Percentiles rank a stretch among this genome's conserved stretches.
Evolutionary conservation across 2,329 filamentous ascomycete genomes (phyloP).

Genomic region (Colletotrichum trifolii): DNA sequence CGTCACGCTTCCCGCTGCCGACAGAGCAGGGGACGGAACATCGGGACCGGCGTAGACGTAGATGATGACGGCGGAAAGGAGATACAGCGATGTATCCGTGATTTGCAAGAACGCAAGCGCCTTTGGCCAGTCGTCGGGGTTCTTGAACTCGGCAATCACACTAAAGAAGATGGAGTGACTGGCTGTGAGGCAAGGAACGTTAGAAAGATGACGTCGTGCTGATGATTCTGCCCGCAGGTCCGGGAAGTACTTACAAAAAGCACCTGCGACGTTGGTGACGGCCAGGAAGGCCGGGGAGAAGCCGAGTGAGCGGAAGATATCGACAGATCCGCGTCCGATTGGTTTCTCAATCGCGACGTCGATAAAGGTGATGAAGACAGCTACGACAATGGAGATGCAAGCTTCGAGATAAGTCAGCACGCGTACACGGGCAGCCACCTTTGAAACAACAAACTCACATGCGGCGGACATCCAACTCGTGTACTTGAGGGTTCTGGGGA

Average conservation of each 20-base stretch:
- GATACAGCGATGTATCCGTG: slow-evolving; percentile 71
- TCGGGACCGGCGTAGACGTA: slow-evolving; percentile 73
- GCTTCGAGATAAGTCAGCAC: slow-evolving; percentile 42
- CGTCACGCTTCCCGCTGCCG: slow-evolving; percentile 62
- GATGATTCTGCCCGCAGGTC: not conserved
- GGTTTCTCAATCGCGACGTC: slow-evolving; percentile 64
- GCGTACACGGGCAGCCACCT: not conserved
- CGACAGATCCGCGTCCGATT: slow-evolving; percentile 48
- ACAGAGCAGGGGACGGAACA: slow-evolving; percentile 74
- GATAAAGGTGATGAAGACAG: slow-evolving; percentile 73
- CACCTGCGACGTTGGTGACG: slow-evolving; percentile 73
- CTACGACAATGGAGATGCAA: slow-evolving; percentile 71
- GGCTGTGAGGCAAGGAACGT: slow-evolving; percentile 34
- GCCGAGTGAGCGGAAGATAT: slow-evolving; percentile 49
- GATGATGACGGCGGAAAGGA: slow-evolving; percentile 72
- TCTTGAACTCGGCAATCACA: slow-evolving; percentile 72
- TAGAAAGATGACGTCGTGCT: not conserved
- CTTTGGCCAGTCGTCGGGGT: slow-evolving; percentile 70
- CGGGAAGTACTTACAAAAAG: slow-evolving; percentile 59
- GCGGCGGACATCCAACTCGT: slow-evolving; percentile 71
- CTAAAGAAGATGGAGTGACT: slow-evolving; percentile 76
- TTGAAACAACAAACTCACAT: slow-evolving; percentile 47
- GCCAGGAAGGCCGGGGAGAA: slow-evolving; percentile 66
- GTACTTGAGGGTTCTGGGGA: slow-evolving; percentile 71
- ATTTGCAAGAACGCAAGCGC: slow-evolving; percentile 59